Percentiles rank a stretch among this genome's conserved stretches.
These are phyloP conservation scores for Pseudozyma flocculosa DNA, from an alignment of 1,284 basidiomycete species.

Conservation along the genomic window DNA sequence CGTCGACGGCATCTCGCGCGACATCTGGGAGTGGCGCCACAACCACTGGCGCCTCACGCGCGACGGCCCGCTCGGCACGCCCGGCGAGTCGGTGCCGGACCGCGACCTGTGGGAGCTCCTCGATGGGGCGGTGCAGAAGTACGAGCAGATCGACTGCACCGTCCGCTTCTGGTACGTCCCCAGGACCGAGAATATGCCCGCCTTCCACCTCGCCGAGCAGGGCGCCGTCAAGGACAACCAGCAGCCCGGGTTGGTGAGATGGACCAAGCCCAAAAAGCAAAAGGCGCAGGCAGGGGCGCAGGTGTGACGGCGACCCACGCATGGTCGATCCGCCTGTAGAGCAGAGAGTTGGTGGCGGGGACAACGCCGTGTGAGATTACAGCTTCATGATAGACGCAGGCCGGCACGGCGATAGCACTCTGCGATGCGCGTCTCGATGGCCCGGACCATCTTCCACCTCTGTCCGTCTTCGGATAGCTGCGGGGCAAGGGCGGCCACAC, in stretches of 20 bases:
- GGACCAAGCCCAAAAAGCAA: constrained; percentile 36
- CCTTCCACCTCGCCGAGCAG: constrained; percentile 39
- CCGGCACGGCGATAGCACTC: neutral
- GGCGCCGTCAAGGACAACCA: constrained; percentile 51
- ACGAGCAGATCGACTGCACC: constrained; percentile 55
- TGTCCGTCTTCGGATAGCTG: neutral
- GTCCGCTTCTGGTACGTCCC: constrained; percentile 54
- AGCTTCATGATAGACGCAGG: too few relatives aligned
- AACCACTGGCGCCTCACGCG: constrained; percentile 48
- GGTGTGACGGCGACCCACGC: too few relatives aligned
- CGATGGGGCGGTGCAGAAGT: constrained; percentile 41
- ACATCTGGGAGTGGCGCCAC: constrained; percentile 54
- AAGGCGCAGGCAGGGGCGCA: too few relatives aligned
- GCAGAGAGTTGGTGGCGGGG: too few relatives aligned
- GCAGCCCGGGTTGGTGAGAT: constrained; percentile 45
- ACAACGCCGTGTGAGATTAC: too few relatives aligned
- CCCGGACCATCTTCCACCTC: neutral
- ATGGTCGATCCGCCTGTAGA: too few relatives aligned
- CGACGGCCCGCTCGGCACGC: constrained; percentile 30
- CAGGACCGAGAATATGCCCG: constrained; percentile 29
- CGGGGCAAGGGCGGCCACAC: constrained; percentile 16
- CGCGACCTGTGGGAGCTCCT: constrained; percentile 55
- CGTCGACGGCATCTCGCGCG: constrained; percentile 48
- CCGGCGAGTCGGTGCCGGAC: constrained; percentile 51
- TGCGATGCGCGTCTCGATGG: neutral